phyloP scores from a whole-genome alignment of 257 asterid genomes.

The Jasminum sambac region DNA sequence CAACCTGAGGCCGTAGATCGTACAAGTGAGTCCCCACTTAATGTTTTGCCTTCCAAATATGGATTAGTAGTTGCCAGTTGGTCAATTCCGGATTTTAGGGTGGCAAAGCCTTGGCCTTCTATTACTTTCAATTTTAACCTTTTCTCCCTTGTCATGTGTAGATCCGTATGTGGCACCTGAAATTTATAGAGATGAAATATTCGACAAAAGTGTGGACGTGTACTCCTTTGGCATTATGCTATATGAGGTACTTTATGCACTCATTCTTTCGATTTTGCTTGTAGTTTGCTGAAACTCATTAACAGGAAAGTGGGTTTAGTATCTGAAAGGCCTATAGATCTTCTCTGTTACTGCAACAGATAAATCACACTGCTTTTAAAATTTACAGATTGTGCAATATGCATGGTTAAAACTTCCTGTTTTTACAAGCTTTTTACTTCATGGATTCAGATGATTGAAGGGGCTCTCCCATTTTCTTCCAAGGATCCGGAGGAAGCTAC shows the following conservation, averaged over 20 bases:
- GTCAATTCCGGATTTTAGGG: not conserved
- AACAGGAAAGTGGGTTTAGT: not conserved
- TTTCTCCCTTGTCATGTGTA: conserved; percentile 28
- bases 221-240: conserved; percentile 81
- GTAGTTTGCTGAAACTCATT: conserved; percentile 6
- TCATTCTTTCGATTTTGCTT: conserved; percentile 5
- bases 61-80: not conserved
- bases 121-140: not conserved
- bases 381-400: not conserved
- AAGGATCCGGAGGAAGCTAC: conserved; percentile 73
- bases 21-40: conserved; percentile 55
- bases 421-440: conserved; percentile 3
- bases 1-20: conserved; percentile 75
- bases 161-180: conserved; percentile 88
- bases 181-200: conserved; percentile 59
- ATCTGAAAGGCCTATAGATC: too few relatives aligned
- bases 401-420: not conserved
- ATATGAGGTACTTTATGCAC: conserved; percentile 63
- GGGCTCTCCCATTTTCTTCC: conserved; percentile 70
- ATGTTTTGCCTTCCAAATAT: conserved; percentile 4
- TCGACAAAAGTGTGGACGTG: conserved; percentile 86
- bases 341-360: not conserved
- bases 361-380: not conserved
- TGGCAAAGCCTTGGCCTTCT: not conserved
- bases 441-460: conserved; percentile 81